Evolutionary conservation across 108 stramenopile genomes (phyloP), one percentile per base, ranked within the genome.

Genomic region (Skeletonema tropicum): DNA sequence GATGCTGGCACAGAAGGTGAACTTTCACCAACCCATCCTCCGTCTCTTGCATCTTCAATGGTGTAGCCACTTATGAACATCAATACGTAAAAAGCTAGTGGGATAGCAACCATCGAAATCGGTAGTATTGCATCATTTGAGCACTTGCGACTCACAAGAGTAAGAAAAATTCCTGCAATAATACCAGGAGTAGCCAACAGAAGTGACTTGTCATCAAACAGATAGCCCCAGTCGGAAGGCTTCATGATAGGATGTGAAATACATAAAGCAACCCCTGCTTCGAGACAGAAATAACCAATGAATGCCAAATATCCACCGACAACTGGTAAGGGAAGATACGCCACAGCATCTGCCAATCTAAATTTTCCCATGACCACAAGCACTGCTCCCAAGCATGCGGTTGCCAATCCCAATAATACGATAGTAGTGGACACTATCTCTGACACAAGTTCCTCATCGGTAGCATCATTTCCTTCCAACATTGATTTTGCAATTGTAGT

Each of bases 271-370:
- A 97, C 80, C 0, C 97, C 97, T 8, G 97, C 97, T 66, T 96
- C 88, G 5, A 93, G 64, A 75, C 98, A 98, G 72, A 99, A 99
- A 64, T 96, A 96, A 0, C 98, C 98, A 70, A 99, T 99, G 72
- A 92, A 98, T 6, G 97, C 97, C 71, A 98, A 67, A 79, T 97
- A 97, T 17, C 97, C 73, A 7, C 80, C 71, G 1, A 87, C 84
- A 48, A 97, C 98, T 3, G 98, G 97, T 83, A 99, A 86, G 17
- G 98, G 98, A 6, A 99, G 87, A 74, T 97, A 98, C 19, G 95
- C 87, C 5, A 99, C 97, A 15, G 90, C 83, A 71, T 92, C 84
- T 15, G 98, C 97, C n/a, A 98, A 70, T 32, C 85, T 78, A 71
- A 97, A 94, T 64, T 91, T 86, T 35, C 97, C 97, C 71, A 95